Evolutionary conservation across 2,329 filamentous ascomycete species (phyloP).

Genomic region (Arthrinium puccinioides): DNA sequence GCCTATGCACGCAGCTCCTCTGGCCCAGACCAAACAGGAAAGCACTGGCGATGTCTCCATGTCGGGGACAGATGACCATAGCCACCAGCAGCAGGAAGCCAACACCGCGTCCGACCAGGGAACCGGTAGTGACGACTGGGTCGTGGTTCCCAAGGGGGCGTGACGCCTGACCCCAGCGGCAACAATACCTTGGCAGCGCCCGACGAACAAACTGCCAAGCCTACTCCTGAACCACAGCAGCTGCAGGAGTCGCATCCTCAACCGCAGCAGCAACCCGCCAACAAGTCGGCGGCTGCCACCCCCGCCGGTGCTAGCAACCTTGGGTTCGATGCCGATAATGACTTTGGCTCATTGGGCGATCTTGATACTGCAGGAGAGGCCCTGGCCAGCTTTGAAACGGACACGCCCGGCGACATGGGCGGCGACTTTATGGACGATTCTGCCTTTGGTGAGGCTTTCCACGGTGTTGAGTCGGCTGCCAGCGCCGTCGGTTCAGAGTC

Average conservation of each 20-base stretch:
- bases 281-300: conserved; percentile 34
- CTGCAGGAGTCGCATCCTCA: conserved; percentile 9
- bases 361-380: conserved; percentile 67
- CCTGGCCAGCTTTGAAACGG: conserved; percentile 51
- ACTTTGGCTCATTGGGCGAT: conserved; percentile 58
- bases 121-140: conserved; percentile 60
- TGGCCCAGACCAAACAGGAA: conserved; percentile 11
- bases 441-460: conserved; percentile 78
- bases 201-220: conserved; percentile 13
- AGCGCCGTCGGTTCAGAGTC: conserved; percentile 8
- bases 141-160: conserved; percentile 62
- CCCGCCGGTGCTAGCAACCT: conserved; percentile 26
- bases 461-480: conserved; percentile 41
- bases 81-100: too few relatives aligned
- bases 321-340: conserved; percentile 44
- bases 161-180: conserved; percentile 29
- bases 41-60: conserved; percentile 44
- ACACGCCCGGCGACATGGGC: conserved; percentile 46
- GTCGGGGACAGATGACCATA: conserved; percentile 42
- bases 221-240: conserved; percentile 12
- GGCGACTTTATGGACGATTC: conserved; percentile 63
- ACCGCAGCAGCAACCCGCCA: conserved; percentile 14
- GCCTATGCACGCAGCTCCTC: conserved; percentile 27
- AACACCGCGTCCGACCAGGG: conserved; percentile 41
- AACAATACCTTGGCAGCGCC: conserved; percentile 10